phyloP scores from a whole-genome alignment of 2,329 filamentous ascomycete genomes.

The Colletotrichum sp. region DNA sequence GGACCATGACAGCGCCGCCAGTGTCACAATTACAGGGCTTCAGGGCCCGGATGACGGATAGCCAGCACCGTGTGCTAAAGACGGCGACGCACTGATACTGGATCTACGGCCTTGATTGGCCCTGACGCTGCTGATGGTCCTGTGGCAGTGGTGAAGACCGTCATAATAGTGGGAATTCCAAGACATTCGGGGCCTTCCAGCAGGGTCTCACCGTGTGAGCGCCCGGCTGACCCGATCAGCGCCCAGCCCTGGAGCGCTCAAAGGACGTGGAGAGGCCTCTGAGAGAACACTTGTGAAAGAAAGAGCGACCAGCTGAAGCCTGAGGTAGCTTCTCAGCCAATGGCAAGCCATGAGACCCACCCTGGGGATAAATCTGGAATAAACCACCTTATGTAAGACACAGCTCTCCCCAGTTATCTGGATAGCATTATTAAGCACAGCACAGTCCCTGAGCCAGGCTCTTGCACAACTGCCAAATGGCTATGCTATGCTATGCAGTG shows the following conservation, averaged over 20 bases:
- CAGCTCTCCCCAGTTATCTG: neutral
- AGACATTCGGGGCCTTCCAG: neutral
- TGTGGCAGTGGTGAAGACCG: neutral
- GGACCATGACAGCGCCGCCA: neutral
- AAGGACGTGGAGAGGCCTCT: neutral
- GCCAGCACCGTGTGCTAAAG: neutral
- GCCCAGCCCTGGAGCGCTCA: neutral
- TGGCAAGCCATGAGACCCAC: neutral
- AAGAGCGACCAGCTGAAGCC: neutral
- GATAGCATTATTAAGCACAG: neutral
- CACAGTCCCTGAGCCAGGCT: neutral
- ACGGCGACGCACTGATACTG: neutral
- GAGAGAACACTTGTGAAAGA: neutral
- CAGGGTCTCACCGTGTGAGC: conserved; percentile 8
- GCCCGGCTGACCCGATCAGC: conserved; percentile 16
- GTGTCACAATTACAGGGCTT: neutral
- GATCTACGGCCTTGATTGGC: neutral
- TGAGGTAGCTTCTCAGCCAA: neutral
- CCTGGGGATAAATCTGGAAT: neutral
- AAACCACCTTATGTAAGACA: conserved; percentile 4
- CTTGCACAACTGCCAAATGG: neutral
- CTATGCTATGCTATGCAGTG: neutral
- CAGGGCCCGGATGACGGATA: neutral
- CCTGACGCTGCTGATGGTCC: neutral
- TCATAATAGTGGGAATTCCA: conserved; percentile 14